Conservation (phyloP, 2,329 filamentous ascomycete species). For the Pestalotiopsis sp. region DNA sequence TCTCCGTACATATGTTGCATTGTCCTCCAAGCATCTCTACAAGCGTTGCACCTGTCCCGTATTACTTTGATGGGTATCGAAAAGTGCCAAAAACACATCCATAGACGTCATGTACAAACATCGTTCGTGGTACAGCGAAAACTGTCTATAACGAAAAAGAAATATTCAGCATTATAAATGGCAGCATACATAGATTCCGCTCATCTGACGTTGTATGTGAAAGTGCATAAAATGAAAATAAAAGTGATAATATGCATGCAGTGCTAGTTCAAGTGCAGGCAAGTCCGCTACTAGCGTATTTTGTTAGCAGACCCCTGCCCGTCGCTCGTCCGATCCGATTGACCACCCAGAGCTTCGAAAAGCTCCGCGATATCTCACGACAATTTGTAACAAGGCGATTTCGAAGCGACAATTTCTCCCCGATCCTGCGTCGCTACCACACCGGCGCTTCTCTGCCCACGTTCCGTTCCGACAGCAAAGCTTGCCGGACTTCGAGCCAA, state of each 20-base stretch:
- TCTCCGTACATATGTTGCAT: neutral
- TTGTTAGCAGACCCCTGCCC: neutral
- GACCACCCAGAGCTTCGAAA: slow-evolving; percentile 1
- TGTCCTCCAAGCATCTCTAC: neutral
- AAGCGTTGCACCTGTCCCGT: neutral
- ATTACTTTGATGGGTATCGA: neutral
- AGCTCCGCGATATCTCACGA: slow-evolving; percentile 3
- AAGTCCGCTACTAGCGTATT: neutral
- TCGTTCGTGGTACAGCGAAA: too few relatives aligned
- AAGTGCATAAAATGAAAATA: too few relatives aligned
- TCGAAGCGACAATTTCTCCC: neutral
- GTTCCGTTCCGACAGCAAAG: neutral
- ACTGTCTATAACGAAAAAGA: too few relatives aligned
- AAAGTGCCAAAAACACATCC: neutral
- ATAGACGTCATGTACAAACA: neutral
- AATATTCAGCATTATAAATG: too few relatives aligned
- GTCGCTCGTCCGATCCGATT: neutral
- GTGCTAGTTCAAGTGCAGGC: too few relatives aligned
- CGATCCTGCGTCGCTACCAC: neutral
- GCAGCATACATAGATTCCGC: too few relatives aligned
- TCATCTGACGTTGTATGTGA: too few relatives aligned
- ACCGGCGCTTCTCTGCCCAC: neutral
- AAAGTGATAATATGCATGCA: too few relatives aligned
- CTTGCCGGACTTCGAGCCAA: neutral
- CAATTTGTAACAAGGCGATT: neutral